phyloP scores from a whole-genome alignment of 2,329 filamentous ascomycete genomes.

The Trichoderma simmonsii region DNA sequence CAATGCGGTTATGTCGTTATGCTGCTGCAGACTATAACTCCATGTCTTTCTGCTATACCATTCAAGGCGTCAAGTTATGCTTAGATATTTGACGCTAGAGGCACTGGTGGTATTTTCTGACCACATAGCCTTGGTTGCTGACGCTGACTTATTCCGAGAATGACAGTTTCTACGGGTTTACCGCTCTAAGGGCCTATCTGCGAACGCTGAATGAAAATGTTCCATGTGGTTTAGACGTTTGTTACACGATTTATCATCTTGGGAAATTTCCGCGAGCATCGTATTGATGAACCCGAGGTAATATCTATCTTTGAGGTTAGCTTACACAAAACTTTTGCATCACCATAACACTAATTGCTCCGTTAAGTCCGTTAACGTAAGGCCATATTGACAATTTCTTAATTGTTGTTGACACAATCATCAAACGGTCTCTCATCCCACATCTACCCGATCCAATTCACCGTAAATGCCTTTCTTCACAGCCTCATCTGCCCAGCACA shows the following conservation, averaged over 20 bases:
- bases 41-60: neutral
- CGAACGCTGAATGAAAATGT: neutral
- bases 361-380: neutral
- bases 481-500: slow-evolving; percentile 43
- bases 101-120: neutral
- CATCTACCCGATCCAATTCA: slow-evolving; percentile 26
- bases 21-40: neutral
- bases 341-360: neutral
- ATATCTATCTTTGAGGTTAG: neutral
- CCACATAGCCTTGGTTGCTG: neutral
- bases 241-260: neutral
- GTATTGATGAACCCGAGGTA: neutral
- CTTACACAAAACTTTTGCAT: neutral
- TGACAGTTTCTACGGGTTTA: neutral
- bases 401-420: neutral
- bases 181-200: neutral
- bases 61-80: neutral
- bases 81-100: neutral
- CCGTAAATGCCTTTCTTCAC: slow-evolving; percentile 33
- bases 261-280: neutral
- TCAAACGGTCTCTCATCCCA: neutral
- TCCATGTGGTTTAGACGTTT: neutral
- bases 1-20: neutral
- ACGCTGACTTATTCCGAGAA: neutral
- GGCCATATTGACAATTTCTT: neutral